Base-by-base conservation (phyloP, 1,284 basidiomycete species). In the Tremellales sp. region DNA sequence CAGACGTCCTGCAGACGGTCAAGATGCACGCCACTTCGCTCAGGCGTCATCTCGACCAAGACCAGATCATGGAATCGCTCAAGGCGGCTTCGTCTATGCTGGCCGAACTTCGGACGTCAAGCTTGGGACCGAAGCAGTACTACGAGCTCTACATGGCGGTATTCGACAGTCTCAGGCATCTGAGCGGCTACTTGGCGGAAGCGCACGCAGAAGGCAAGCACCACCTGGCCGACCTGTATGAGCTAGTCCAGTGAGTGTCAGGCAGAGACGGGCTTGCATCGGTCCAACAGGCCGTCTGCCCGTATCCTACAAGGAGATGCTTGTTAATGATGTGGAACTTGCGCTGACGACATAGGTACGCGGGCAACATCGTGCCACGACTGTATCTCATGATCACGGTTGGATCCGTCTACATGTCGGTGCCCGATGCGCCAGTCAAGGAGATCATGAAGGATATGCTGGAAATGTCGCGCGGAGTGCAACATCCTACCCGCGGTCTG, bases 371-470 rank as follows among this genome's bases (percentile, higher is more conserved):
- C 72, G 85, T 96, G 24, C 91, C 91, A 17, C 84, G 91, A 22
- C 80, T 94, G 27, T 96, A 97, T 75, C 86, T 96, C 65, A 96
- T 96, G 92, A 94, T 97, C 64, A 96, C 93, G 23, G 92, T 97
- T 51, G 93, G 92, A 51, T 89, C 92, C 1, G 91, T 97, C 19
- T 96, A 94, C 78, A 96, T 96, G 92, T 91, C 89, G 19, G 85
- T 96, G 40, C 84, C 89, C 2, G 91, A 94, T 49, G 90, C 91
- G 6, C 92, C 92, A 5, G 84, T 96, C 51, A 93, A 91, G 78
- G 91, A 97, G 76, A 90, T 97, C 60, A 97, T 96, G 92, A 96
- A 94, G 80, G 92, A 97, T 75, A 94, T 97, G 91, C 87, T 97
- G 84, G 92, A 97, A 73, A 97, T 97, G 92, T 90, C 89, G 25